A percentile compares a stretch with the other conserved stretches of the same genome.
Conservation (phyloP, 2,329 filamentous ascomycete species). For the Phaeosphaeriaceae sp. region DNA sequence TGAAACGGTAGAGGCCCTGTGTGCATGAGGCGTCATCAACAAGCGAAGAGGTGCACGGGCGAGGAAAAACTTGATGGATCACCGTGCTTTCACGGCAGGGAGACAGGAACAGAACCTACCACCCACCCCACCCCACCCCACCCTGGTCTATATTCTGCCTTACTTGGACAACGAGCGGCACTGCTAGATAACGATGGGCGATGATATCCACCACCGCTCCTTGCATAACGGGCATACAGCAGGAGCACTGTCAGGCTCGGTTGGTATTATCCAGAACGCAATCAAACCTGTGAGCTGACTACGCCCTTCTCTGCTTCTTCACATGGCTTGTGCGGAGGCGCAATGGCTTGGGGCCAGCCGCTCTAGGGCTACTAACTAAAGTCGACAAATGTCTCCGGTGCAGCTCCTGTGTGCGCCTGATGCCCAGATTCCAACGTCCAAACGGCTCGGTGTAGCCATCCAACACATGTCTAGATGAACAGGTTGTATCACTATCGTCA, state of each 20-base stretch:
- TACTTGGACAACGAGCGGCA: constrained; percentile 8
- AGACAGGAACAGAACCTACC: too few species aligned
- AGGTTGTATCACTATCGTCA: constrained; percentile 1
- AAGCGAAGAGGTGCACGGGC: constrained; percentile 2
- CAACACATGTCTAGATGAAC: not conserved
- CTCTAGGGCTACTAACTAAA: constrained; percentile 5
- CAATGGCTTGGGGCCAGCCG: constrained; percentile 14
- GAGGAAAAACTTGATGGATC: not conserved
- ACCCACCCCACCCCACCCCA: too few species aligned
- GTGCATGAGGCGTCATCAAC: constrained; percentile 3
- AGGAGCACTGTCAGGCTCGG: not conserved
- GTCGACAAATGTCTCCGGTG: not conserved
- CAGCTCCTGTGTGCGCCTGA: not conserved
- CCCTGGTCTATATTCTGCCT: constrained; percentile 8
- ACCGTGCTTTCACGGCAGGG: too few species aligned
- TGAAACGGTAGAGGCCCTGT: constrained; percentile 3
- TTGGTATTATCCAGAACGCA: not conserved
- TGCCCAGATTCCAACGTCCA: not conserved
- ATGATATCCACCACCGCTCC: constrained; percentile 1
- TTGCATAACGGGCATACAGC: constrained; percentile 5
- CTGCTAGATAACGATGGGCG: constrained; percentile 14
- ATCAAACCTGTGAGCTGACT: constrained; percentile 11
- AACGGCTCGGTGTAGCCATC: not conserved
- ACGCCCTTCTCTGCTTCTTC: constrained; percentile 8
- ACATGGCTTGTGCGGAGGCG: constrained; percentile 18